Evolutionary conservation across 2,329 filamentous ascomycete species (phyloP).

Genomic region (Fusarium tjaetaba): DNA sequence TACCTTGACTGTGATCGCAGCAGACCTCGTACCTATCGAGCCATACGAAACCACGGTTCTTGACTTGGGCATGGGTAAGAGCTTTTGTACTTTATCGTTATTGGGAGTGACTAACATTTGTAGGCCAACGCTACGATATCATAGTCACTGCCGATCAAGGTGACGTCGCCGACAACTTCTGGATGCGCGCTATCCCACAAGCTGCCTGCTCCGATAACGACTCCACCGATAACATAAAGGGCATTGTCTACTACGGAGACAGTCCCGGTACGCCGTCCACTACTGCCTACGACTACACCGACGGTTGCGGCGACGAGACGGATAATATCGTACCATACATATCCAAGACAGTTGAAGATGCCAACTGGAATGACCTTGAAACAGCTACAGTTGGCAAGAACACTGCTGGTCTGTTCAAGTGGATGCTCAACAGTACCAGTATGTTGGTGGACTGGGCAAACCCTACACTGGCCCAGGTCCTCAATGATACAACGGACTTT

Average conservation of each 20-base stretch:
- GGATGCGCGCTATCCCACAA: conserved; percentile 59
- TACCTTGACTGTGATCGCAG: conserved; percentile 64
- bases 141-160: conserved; percentile 53
- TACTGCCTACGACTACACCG: conserved; percentile 6
- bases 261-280: conserved; percentile 20
- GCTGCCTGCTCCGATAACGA: conserved; percentile 53
- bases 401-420: conserved; percentile 4
- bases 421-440: conserved; percentile 15
- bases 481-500: neutral
- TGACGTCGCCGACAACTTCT: conserved; percentile 53
- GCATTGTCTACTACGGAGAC: conserved; percentile 57
- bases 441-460: conserved; percentile 13
- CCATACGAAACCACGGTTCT: conserved; percentile 60
- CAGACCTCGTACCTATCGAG: conserved; percentile 67
- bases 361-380: conserved; percentile 33
- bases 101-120: rapidly evolving
- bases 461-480: conserved; percentile 1
- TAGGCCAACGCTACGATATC: conserved; percentile 59
- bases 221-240: conserved; percentile 56
- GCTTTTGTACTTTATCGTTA: rapidly evolving
- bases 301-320: conserved; percentile 51
- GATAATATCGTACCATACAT: conserved; percentile 49
- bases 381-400: conserved; percentile 6
- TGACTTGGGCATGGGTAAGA: conserved; percentile 33
- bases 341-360: conserved; percentile 45